Conservation (phyloP, 1,139 yeast genomes). For the Candida pseudocylindracea region DNA sequence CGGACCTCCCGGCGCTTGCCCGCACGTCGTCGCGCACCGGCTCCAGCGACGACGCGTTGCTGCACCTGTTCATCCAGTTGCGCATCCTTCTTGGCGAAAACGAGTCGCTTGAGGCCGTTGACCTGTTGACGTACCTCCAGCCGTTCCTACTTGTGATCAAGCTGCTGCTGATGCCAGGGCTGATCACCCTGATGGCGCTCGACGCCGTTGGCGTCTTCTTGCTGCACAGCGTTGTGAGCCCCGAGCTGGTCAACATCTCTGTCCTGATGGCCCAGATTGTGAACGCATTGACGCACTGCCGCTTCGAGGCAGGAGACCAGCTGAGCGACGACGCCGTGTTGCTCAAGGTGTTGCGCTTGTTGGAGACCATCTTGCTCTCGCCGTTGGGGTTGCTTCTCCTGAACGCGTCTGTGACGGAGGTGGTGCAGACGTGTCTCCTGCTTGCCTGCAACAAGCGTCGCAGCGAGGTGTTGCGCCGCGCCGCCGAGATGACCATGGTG, state of each 20-base stretch:
- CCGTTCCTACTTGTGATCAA: conserved; percentile 80
- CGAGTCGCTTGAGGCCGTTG: conserved; percentile 29
- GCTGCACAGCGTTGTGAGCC: conserved; percentile 31
- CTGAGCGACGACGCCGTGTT: conserved; percentile 83
- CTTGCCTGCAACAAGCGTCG: conserved; percentile 86
- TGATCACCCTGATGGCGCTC: conserved; percentile 65
- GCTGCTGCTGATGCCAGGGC: conserved; percentile 69
- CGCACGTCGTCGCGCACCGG: conserved; percentile 5
- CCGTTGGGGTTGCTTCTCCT: conserved; percentile 40
- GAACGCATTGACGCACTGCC: conserved; percentile 75
- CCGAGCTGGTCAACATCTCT: conserved; percentile 20
- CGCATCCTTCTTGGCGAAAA: conserved; percentile 46
- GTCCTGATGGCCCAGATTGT: conserved; percentile 35
- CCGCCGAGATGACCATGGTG: conserved; percentile 74
- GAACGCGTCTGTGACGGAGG: conserved; percentile 73
- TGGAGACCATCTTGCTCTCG: conserved; percentile 51
- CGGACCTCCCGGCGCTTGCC: background rate
- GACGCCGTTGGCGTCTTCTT: conserved; percentile 54
- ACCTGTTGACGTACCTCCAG: conserved; percentile 52
- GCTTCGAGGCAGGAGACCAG: conserved; percentile 91
- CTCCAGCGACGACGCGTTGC: conserved; percentile 31
- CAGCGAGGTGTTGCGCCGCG: conserved; percentile 70
- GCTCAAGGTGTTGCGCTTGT: conserved; percentile 53
- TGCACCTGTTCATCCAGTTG: conserved; percentile 64
- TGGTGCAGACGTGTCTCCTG: conserved; percentile 76